Conservation (phyloP, 805 yeast genomes). For the Hermanozyma aechmeae region DNA sequence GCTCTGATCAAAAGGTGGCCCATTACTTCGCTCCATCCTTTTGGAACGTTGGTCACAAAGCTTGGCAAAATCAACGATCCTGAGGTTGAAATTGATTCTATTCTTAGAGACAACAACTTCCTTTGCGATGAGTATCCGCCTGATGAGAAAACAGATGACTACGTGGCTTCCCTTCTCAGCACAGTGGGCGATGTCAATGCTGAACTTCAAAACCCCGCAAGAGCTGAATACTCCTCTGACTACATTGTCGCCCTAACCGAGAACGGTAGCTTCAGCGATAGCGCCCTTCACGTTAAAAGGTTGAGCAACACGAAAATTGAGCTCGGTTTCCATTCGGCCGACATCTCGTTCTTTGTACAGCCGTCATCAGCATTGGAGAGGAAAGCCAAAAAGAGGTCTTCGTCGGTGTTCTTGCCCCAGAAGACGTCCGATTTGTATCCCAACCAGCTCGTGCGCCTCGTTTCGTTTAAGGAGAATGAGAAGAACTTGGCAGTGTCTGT, state of each 20-base stretch:
- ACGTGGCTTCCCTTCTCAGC: conserved; percentile 8
- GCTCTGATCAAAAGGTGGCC: conserved; percentile 99
- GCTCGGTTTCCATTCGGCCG: conserved; percentile 80
- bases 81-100: conserved; percentile 23
- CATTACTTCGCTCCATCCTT: conserved; percentile 95
- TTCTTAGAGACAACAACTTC: conserved; percentile 80
- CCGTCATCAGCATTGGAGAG: conserved; percentile 75
- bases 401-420: conserved; percentile 84
- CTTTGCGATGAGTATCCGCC: conserved; percentile 73
- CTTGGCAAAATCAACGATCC: conserved; percentile 16
- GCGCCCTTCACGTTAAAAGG: conserved; percentile 73
- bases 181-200: conserved; percentile 35
- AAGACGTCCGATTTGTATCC: conserved; percentile 63
- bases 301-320: conserved; percentile 54
- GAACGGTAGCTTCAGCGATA: conserved; percentile 53
- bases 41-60: conserved; percentile 85
- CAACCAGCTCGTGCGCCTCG: conserved; percentile 44
- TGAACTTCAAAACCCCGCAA: conserved; percentile 23
- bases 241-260: conserved; percentile 58
- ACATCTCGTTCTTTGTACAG: conserved; percentile 61
- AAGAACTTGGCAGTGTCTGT: conserved; percentile 65
- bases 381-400: conserved; percentile 82
- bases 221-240: conserved; percentile 50
- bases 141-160: conserved; percentile 13
- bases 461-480: conserved; percentile 54